phyloP scores from a whole-genome alignment of 306 rosid species.

The Vigna reflexopilosa region DNA sequence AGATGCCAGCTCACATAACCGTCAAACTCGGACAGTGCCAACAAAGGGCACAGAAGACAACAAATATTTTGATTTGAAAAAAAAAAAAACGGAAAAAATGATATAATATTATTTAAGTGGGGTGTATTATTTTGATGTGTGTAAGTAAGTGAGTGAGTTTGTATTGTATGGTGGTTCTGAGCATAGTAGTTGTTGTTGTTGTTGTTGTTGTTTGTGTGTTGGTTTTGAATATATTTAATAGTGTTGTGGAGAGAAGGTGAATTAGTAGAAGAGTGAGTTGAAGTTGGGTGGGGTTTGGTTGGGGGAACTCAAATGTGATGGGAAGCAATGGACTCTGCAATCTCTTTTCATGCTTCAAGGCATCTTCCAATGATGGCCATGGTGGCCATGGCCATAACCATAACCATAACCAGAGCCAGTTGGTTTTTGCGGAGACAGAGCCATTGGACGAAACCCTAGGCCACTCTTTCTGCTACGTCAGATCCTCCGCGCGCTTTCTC shows the following conservation, averaged over 20 bases:
- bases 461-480: conserved; percentile 87
- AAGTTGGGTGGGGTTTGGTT: background rate
- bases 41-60: conserved; percentile 32
- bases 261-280: background rate
- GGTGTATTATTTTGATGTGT: too few species aligned
- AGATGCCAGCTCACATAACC: conserved; percentile 34
- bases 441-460: conserved; percentile 93
- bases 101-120: background rate
- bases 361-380: conserved; percentile 25
- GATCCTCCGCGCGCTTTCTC: conserved; percentile 78
- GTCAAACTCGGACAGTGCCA: conserved; percentile 32
- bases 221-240: background rate
- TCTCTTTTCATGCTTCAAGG: conserved; percentile 71
- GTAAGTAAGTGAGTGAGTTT: background rate
- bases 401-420: conserved; percentile 50
- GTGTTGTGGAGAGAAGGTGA: background rate
- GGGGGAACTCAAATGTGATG: conserved; percentile 78
- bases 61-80: conserved; percentile 37
- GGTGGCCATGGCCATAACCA: conserved; percentile 1
- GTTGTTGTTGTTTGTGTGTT: too few species aligned
- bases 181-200: background rate
- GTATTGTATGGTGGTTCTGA: background rate
- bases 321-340: conserved; percentile 76
- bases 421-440: conserved; percentile 63
- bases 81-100: background rate